Evolutionary conservation across 257 asterid genomes (phyloP).

Genomic region (Ballota nigra): DNA sequence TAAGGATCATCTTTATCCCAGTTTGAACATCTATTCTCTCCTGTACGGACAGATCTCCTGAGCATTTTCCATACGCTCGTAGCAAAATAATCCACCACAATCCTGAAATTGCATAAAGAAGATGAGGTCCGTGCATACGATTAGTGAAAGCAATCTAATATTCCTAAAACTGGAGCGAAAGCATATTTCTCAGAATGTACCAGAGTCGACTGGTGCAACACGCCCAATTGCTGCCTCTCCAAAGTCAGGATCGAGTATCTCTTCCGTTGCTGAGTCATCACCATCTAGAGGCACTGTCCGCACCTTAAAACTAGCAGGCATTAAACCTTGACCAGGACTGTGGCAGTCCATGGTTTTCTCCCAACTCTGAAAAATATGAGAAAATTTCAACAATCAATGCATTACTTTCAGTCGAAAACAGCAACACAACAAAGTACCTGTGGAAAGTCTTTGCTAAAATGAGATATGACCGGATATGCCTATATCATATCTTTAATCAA

Average conservation of each 20-base stretch:
- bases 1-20: constrained; percentile 76
- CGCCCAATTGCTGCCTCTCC: constrained; percentile 89
- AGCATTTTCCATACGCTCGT: constrained; percentile 76
- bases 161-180: constrained; percentile 8
- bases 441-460: too few relatives aligned
- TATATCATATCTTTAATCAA: too few relatives aligned
- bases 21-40: constrained; percentile 79
- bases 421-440: too few relatives aligned
- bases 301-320: constrained; percentile 83
- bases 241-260: constrained; percentile 75
- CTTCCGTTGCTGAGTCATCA: constrained; percentile 60
- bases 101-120: constrained; percentile 39
- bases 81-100: constrained; percentile 81
- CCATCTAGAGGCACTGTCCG: constrained; percentile 64
- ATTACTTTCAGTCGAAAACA: too few relatives aligned
- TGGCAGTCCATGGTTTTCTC: constrained; percentile 83
- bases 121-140: constrained; percentile 1
- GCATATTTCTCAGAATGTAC: constrained; percentile 30
- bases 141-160: not conserved
- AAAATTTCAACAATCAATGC: not conserved
- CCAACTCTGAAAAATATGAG: constrained; percentile 56
- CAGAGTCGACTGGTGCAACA: constrained; percentile 83
- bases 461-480: too few relatives aligned
- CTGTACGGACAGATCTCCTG: constrained; percentile 75
- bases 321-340: constrained; percentile 83